phyloP scores from a whole-genome alignment of 208 protist species.

The Crithidia mellificae region DNA sequence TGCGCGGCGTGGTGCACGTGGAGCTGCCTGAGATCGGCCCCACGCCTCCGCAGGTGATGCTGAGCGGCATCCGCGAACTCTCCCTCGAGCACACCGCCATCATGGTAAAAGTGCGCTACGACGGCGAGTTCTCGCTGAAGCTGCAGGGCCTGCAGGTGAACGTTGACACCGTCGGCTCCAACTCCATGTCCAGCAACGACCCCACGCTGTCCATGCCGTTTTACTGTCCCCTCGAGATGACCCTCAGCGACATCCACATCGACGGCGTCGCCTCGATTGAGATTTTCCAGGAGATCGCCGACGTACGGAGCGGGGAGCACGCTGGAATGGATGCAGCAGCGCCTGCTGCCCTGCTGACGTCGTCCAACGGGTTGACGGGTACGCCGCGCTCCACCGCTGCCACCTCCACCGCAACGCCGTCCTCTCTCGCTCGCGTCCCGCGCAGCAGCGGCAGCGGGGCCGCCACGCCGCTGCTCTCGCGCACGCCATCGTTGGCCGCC shows the following conservation, averaged over 20 bases:
- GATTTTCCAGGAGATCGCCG: slow-evolving; percentile 72
- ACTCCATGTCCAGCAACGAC: slow-evolving; percentile 52
- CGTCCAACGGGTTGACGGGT: slow-evolving; percentile 8
- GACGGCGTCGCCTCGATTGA: slow-evolving; percentile 85
- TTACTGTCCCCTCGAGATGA: slow-evolving; percentile 88
- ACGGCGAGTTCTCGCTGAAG: slow-evolving; percentile 76
- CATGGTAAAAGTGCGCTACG: slow-evolving; percentile 83
- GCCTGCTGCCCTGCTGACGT: background rate
- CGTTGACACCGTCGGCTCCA: slow-evolving; percentile 75
- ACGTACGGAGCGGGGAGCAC: slow-evolving; percentile 7
- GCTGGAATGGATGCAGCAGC: background rate
- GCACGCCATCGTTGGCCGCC: slow-evolving; percentile 8
- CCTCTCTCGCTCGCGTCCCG: slow-evolving; percentile 14
- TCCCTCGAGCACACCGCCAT: slow-evolving; percentile 79
- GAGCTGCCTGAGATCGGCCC: slow-evolving; percentile 74
- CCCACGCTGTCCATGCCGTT: slow-evolving; percentile 79
- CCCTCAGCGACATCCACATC: slow-evolving; percentile 71
- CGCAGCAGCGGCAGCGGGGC: slow-evolving; percentile 9
- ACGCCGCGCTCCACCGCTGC: slow-evolving; percentile 1
- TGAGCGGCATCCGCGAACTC: slow-evolving; percentile 75
- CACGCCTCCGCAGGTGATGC: slow-evolving; percentile 69
- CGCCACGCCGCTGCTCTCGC: slow-evolving; percentile 10
- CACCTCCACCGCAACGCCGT: slow-evolving; percentile 4
- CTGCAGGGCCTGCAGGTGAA: slow-evolving; percentile 84
- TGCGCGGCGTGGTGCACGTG: slow-evolving; percentile 75